A percentile compares a stretch with the other conserved stretches of the same genome.
phyloP scores from a whole-genome alignment of 176 grass and related monocot genomes.

The Olyra latifolia region DNA sequence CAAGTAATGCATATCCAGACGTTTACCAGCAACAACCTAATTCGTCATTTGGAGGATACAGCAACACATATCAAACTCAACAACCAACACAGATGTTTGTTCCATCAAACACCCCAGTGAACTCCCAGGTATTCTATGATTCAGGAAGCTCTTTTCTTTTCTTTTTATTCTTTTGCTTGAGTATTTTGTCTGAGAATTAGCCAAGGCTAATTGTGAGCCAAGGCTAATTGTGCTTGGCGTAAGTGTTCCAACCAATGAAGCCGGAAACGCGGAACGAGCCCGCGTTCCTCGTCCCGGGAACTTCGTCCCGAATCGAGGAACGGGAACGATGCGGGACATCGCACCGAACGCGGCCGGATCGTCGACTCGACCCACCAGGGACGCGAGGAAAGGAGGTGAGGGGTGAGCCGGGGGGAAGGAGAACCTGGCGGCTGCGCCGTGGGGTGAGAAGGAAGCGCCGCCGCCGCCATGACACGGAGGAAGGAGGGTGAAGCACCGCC shows the following conservation, averaged over 20 bases:
- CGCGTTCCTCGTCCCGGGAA: no score
- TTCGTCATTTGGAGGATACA: slow-evolving; percentile 54
- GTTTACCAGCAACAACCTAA: slow-evolving; percentile 48
- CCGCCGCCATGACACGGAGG: no score
- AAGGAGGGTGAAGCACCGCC: no score
- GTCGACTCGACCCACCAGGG: no score
- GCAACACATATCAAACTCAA: slow-evolving; percentile 63
- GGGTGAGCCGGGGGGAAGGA: no score
- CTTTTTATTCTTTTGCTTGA: background rate
- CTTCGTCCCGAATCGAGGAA: no score
- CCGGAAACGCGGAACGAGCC: no score
- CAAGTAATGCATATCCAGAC: slow-evolving; percentile 48
- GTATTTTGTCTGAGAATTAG: slow-evolving; percentile 11
- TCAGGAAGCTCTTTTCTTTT: background rate
- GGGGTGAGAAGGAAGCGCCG: no score
- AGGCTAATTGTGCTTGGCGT: background rate
- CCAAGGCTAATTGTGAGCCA: background rate
- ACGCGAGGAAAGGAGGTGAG: no score
- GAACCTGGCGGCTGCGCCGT: no score
- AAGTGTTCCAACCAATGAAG: background rate
- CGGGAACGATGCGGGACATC: no score
- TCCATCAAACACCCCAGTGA: slow-evolving; percentile 39
- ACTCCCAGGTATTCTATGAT: slow-evolving; percentile 61
- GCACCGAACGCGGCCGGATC: no score
- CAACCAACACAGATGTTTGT: slow-evolving; percentile 72